phyloP scores from a whole-genome alignment of 495 filamentous ascomycete genomes.

The Hypoxylon cercidicola region DNA sequence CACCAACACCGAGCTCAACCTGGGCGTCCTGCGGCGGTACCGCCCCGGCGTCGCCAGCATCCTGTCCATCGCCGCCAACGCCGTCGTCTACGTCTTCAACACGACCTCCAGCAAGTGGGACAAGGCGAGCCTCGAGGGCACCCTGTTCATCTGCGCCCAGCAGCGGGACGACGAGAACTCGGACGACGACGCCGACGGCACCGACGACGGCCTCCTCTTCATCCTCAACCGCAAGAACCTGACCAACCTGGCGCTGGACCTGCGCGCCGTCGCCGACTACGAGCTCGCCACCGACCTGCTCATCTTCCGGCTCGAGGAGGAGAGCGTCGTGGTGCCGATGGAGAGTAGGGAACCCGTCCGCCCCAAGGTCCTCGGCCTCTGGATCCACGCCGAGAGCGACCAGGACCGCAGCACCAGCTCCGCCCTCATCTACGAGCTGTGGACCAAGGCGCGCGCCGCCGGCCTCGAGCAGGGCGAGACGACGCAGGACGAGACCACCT shows the following conservation, averaged over 20 bases:
- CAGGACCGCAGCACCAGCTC: constrained; percentile 42
- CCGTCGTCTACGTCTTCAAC: constrained; percentile 80
- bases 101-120: constrained; percentile 73
- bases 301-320: constrained; percentile 54
- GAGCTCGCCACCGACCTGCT: constrained; percentile 56
- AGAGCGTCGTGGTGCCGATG: constrained; percentile 30
- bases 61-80: constrained; percentile 78
- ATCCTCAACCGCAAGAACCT: constrained; percentile 59
- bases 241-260: constrained; percentile 56
- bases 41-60: constrained; percentile 73
- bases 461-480: background rate
- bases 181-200: constrained; percentile 1
- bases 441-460: constrained; percentile 49
- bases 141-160: constrained; percentile 81
- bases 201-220: constrained; percentile 53
- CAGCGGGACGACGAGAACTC: constrained; percentile 19
- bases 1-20: constrained; percentile 83
- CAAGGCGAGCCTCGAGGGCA: constrained; percentile 79
- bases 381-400: constrained; percentile 56
- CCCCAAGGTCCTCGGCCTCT: constrained; percentile 55
- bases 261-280: constrained; percentile 51
- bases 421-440: constrained; percentile 51
- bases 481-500: background rate
- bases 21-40: constrained; percentile 80
- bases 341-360: constrained; percentile 44